Evolutionary conservation across 1,139 yeast species (phyloP), one percentile per base, ranked within the genome.

Genomic region (Sugiyamaella neomexicana): DNA sequence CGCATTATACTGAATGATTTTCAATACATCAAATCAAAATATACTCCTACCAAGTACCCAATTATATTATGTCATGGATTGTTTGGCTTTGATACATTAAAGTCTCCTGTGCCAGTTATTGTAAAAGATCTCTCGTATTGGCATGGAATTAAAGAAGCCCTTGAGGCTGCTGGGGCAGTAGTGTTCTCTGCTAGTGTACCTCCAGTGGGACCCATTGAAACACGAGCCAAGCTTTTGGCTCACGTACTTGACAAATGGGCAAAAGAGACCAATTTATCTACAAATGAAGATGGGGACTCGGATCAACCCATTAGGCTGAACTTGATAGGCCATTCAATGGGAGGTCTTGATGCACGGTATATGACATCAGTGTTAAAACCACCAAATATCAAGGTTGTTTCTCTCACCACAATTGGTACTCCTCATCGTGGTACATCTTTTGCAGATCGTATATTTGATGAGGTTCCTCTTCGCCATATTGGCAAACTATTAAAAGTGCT

Each of bases 321-420:
- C 66, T 69, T 90, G 39, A 76, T 90, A 17, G 95, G 95, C n/a
- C 97, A 90, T 67, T 89, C 96, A 0, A 89, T 90, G 97, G 97
- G 97, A 7, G 97, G 97, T 0, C 72, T 90, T 41, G 97, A 90
- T 67, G 81, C 91, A 39, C 72, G 97, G 50, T 88, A 85, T 65
- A 70, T 90, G 61, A 86, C 89, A 1, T 78, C 89, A 0, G 73
- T 79, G 52, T 68, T 85, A 13, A 72, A 75, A 20, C 75, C 72
- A 38, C 45, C 47, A 64, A 46, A 54, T 10, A 52, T 65, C 45
- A 38, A 58, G 25, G 68, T 68, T 13, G 59, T 78, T 1, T 86
- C 95, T 45, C 72, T 90, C 27, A 89, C 97, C 0, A 89, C 97
- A 0, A 78, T 90, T 1, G 81, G 95, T 0, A 88, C 97, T 0